Evolutionary conservation across 2,329 filamentous ascomycete species (phyloP).

Genomic region (Colletotrichum australisinense): DNA sequence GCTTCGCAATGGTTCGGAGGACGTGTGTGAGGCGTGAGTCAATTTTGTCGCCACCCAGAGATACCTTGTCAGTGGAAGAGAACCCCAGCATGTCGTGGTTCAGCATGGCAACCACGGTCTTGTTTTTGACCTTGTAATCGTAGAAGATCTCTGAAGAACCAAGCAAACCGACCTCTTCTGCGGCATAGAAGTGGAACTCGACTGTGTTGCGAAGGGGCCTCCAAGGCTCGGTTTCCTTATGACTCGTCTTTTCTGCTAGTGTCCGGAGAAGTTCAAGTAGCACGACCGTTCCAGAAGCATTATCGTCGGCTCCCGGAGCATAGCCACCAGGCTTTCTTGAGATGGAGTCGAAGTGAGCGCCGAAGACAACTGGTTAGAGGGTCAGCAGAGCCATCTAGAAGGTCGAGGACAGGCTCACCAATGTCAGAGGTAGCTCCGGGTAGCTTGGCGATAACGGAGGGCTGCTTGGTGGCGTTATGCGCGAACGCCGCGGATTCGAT

Average conservation of each 20-base stretch:
- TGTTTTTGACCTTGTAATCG: background rate
- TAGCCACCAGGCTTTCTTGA: background rate
- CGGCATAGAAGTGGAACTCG: background rate
- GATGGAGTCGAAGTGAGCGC: background rate
- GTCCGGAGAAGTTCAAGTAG: background rate
- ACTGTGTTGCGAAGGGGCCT: background rate
- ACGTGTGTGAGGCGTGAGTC: background rate
- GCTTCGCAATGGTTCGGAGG: background rate
- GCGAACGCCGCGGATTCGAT: background rate
- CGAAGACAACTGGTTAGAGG: background rate
- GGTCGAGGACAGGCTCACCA: background rate
- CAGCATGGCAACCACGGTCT: background rate
- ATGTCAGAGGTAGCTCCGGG: background rate
- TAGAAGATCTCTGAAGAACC: background rate
- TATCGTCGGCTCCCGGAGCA: background rate
- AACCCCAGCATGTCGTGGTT: background rate
- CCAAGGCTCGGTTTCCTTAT: background rate
- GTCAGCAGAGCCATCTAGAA: background rate
- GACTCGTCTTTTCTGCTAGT: background rate
- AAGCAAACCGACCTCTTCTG: background rate
- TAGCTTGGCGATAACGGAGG: background rate
- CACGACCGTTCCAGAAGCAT: background rate
- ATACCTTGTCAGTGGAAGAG: background rate
- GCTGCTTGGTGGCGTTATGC: background rate
- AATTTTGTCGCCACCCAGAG: background rate